Evolutionary conservation across 305 asterid genomes (phyloP), one percentile per base, ranked within the genome.

Genomic region (Nicotiana rustica): DNA sequence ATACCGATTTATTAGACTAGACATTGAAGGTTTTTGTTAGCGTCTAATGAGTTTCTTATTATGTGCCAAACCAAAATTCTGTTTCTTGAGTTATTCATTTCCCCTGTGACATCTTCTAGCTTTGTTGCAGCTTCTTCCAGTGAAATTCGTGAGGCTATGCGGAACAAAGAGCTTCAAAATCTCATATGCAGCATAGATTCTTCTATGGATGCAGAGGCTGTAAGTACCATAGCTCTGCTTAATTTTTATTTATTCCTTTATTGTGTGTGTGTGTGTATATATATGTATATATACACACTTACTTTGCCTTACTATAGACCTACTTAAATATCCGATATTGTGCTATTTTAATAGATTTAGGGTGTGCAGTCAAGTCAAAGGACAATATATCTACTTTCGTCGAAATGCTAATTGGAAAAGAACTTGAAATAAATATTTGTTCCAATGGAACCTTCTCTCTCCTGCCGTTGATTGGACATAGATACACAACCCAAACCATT

Each of bases 141-240:
- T 71, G 96, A 95, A 89, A 95, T 95, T 47, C 89, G 89, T 9
- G 92, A 92, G 70, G 84, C 90, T 14, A 6, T 93, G 44, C 90
- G 89, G 89, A 86, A 89, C 49, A 89, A 92, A 82, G 87, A 86
- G 82, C 94, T 95, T 67, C 94, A 84, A 84, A 92, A 86, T 82
- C 89, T 92, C 52, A 86, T 94, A 86, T 44, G 31, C 78, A 19
- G 62, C 68, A 83, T 95, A 56, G 93, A 89, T 79, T 80, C 84
- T 79, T 92, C 98, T 29, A 77, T 86, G 52, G 87, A 92, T 79
- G 92, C 96, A 12, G 92, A 90, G 70, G 86, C 82, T 67, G 99
- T 93, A 88, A 87, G 95, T 86, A 25, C 83, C 60, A 33, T 44
- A 3, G n/a, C 7, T 15, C 6, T 15, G 60, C 52, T 61, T 47